A percentile compares a stretch with the other conserved stretches of the same genome.
These are phyloP conservation scores for Phytopythium vexans DNA, from an alignment of 352 stramenopile genomes.

Conservation along the genomic window DNA sequence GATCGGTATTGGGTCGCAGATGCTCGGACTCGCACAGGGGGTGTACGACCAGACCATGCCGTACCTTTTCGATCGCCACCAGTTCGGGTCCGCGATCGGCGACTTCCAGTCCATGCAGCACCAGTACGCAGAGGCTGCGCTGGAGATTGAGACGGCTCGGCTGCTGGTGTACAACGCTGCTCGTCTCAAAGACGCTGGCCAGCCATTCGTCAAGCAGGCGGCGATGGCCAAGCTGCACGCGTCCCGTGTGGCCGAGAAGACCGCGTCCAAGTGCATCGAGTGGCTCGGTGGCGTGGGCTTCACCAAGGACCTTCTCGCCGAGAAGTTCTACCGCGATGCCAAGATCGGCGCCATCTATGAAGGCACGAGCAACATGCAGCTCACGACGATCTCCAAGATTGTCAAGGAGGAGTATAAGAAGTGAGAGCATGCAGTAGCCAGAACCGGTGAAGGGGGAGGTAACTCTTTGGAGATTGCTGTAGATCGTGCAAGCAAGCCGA, in stretches of 20 bases:
- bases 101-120: slow-evolving; percentile 97
- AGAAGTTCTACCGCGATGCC: slow-evolving; percentile 97
- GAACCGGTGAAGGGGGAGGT: background rate
- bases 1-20: slow-evolving; percentile 98
- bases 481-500: no score
- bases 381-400: slow-evolving; percentile 91
- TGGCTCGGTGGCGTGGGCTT: slow-evolving; percentile 95
- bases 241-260: slow-evolving; percentile 93
- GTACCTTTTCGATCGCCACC: slow-evolving; percentile 95
- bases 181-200: slow-evolving; percentile 91
- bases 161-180: slow-evolving; percentile 95
- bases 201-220: slow-evolving; percentile 96
- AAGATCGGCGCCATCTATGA: slow-evolving; percentile 98
- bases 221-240: slow-evolving; percentile 96
- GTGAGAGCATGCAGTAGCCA: slow-evolving; percentile 13
- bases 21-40: slow-evolving; percentile 95
- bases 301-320: slow-evolving; percentile 91
- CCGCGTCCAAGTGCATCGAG: slow-evolving; percentile 95
- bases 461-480: no score
- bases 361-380: slow-evolving; percentile 97
- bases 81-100: slow-evolving; percentile 94
- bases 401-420: slow-evolving; percentile 88
- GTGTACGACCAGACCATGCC: slow-evolving; percentile 94
- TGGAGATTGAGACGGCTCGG: slow-evolving; percentile 93
- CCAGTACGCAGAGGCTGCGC: slow-evolving; percentile 93